Percentiles rank a stretch among this genome's conserved stretches.
Evolutionary conservation across 1,284 basidiomycete species (phyloP).

Genomic region (Neonothopanus nambi): DNA sequence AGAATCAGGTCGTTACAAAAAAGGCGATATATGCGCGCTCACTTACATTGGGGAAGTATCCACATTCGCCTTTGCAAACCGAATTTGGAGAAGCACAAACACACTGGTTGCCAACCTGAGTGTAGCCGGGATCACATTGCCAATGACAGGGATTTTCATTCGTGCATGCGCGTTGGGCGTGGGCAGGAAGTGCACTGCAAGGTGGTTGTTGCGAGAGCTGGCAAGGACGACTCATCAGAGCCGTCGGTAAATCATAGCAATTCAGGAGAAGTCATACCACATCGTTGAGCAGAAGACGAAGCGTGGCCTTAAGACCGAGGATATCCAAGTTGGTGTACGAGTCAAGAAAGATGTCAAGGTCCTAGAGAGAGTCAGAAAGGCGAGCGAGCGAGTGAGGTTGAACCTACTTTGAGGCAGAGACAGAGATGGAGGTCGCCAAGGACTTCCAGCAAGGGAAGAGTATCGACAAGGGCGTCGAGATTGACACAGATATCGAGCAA

Average conservation of each 20-base stretch:
- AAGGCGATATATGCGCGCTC: too few relatives aligned
- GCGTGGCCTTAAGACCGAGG: slow-evolving; percentile 25
- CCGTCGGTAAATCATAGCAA: neutral
- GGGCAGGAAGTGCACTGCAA: slow-evolving; percentile 32
- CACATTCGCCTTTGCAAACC: slow-evolving; percentile 17
- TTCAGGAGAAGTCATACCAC: slow-evolving; percentile 20
- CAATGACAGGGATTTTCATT: slow-evolving; percentile 36
- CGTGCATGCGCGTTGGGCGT: slow-evolving; percentile 35
- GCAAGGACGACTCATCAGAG: slow-evolving; percentile 20
- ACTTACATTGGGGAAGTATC: slow-evolving; percentile 13
- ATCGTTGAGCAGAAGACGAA: slow-evolving; percentile 25
- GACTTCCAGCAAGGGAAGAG: slow-evolving; percentile 23
- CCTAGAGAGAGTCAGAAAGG: slow-evolving; percentile 23
- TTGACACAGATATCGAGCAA: slow-evolving; percentile 37
- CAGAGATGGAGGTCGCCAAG: slow-evolving; percentile 33
- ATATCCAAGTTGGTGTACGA: slow-evolving; percentile 31
- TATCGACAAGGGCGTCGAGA: slow-evolving; percentile 28
- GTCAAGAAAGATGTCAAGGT: slow-evolving; percentile 37
- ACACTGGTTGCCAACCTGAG: slow-evolving; percentile 6
- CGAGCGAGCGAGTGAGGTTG: neutral
- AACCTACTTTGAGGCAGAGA: slow-evolving; percentile 32
- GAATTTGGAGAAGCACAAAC: slow-evolving; percentile 10
- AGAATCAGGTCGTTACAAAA: neutral
- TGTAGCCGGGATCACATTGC: slow-evolving; percentile 17
- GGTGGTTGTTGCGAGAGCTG: slow-evolving; percentile 27